phyloP scores from a whole-genome alignment of 1,139 yeast genomes.

The Blastobotrys aristatus region DNA sequence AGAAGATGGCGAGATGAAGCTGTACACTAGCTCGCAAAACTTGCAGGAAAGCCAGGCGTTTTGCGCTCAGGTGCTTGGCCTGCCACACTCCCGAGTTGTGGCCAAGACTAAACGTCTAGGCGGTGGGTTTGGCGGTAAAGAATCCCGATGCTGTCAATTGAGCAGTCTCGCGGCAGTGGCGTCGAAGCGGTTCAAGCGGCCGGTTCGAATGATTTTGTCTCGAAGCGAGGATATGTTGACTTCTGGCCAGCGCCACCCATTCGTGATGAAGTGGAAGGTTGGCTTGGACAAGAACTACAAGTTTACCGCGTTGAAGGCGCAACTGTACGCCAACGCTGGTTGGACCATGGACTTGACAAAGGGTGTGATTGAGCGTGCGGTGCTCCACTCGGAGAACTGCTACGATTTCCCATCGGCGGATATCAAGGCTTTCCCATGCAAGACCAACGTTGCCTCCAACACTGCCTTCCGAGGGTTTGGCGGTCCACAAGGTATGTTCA shows the following conservation, averaged over 20 bases:
- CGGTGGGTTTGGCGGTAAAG: slow-evolving; percentile 64
- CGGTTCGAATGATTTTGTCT: slow-evolving; percentile 40
- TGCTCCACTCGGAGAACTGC: slow-evolving; percentile 41
- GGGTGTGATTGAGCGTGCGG: slow-evolving; percentile 44
- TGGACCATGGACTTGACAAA: slow-evolving; percentile 44
- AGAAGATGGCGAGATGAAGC: slow-evolving; percentile 42
- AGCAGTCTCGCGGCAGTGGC: slow-evolving; percentile 52
- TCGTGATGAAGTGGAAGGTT: slow-evolving; percentile 41
- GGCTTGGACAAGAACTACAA: slow-evolving; percentile 39
- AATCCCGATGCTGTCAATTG: slow-evolving; percentile 40
- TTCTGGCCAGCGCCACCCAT: slow-evolving; percentile 45
- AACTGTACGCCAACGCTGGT: slow-evolving; percentile 43
- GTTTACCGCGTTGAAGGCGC: slow-evolving; percentile 38
- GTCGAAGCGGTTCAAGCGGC: slow-evolving; percentile 43
- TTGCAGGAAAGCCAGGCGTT: slow-evolving; percentile 41
- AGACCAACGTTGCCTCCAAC: slow-evolving; percentile 43
- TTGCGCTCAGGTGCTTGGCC: slow-evolving; percentile 40
- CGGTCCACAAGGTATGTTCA: slow-evolving; percentile 46
- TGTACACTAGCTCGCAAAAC: slow-evolving; percentile 41
- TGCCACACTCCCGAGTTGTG: slow-evolving; percentile 39
- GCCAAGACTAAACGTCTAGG: slow-evolving; percentile 47
- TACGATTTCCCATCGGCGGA: slow-evolving; percentile 41
- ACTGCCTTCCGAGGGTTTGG: slow-evolving; percentile 48
- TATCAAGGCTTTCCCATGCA: slow-evolving; percentile 38
- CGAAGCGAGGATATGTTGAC: slow-evolving; percentile 43